Base-by-base conservation (phyloP, 305 asterid species). In the Rubia tinctorum region DNA sequence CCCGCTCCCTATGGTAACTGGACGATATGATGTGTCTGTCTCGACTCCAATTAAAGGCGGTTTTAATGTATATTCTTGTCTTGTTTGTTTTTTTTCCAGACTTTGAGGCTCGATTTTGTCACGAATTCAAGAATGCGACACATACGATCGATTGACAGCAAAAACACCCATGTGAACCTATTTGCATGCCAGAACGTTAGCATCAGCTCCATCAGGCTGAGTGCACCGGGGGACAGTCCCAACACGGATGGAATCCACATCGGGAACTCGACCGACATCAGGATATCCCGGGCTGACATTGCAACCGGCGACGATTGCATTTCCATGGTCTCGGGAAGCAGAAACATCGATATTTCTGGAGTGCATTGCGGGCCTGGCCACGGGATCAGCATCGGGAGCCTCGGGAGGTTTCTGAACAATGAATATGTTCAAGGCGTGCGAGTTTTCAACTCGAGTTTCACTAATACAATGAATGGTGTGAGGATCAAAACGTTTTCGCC, bases 401-500 rank as follows among this genome's bases (percentile, higher is more conserved):
- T 87, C 0, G 91, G 96, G 3, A 79, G 70, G 27, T 39, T 47
- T 66, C 66, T 13, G 14, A 62, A 25, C 0, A 18, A 76, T 0
- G 79, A 78, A 27, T 40, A 27, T 1, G 97, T 93, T 13, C 69
- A 53, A 23, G 87, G 82, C 2, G 78, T 91, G 43, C 68, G 74
- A 0, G 88, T 90, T 4, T 66, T 72, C 39, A 90, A 90, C 71
- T 81, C 87, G 76, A 88, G 76, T 3, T 87, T 90, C 59, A 70
- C 56, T 0, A 83, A 82, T 1, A 73, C 93, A 0, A 87, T 88
- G 3, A 91, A 91, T 65, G 97, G 96, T 3, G 85, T 82, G 4
- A 81, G 97, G 79, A 90, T 91, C 72, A 91, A 91, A 73, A 91
- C 96, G 0, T 88, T 91, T 95, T 83, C 97, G 0, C 86, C 91